Conservation (phyloP, 768 basidiomycete species). For the Mycena epipterygia region DNA sequence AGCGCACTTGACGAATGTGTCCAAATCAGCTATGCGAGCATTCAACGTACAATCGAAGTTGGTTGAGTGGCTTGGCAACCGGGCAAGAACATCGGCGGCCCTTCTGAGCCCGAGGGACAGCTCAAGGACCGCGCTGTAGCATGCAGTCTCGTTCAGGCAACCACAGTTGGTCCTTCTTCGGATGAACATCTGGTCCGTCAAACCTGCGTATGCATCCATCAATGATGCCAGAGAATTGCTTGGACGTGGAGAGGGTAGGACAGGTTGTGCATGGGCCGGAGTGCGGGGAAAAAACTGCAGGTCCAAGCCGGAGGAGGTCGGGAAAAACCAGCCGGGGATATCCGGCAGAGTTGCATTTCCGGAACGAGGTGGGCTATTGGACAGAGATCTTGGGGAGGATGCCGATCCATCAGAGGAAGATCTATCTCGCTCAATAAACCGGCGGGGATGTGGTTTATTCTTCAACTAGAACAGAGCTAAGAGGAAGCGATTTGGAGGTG, state of each 20-base stretch:
- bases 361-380: conserved; percentile 1
- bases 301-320: neutral
- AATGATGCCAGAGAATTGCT: conserved; percentile 22
- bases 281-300: neutral
- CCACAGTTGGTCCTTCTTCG: conserved; percentile 23
- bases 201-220: conserved; percentile 26
- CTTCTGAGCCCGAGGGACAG: conserved; percentile 30
- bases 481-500: no score
- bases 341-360: neutral
- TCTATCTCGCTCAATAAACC: neutral
- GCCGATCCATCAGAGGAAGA: neutral
- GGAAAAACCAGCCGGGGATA: neutral
- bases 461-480: conserved; percentile 16
- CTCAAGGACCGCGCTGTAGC: conserved; percentile 29
- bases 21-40: conserved; percentile 27
- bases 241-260: neutral
- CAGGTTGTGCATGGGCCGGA: neutral
- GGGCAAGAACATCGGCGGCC: conserved; percentile 29
- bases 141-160: conserved; percentile 22
- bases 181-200: conserved; percentile 31
- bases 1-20: conserved; percentile 28
- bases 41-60: conserved; percentile 26
- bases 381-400: neutral
- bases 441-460: conserved; percentile 14
- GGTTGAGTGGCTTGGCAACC: conserved; percentile 24